Conservation (phyloP, 106 monocot genomes). For the Iris macrosiphon region DNA sequence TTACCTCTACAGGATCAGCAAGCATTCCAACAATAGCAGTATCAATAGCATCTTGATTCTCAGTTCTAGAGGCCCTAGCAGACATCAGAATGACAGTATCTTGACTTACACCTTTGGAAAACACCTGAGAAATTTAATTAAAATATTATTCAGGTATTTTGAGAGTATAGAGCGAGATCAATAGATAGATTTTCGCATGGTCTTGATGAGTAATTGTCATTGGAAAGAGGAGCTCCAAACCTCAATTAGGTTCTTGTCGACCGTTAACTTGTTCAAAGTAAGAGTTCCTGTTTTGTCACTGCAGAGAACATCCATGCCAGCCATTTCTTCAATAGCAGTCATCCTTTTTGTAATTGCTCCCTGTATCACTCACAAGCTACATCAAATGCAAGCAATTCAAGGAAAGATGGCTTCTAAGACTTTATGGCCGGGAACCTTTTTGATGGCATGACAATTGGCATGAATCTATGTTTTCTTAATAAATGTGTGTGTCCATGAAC, state of each 20-base stretch:
- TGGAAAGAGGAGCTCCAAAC: not conserved
- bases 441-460: too few species aligned
- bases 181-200: not conserved
- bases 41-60: constrained; percentile 42
- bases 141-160: not conserved
- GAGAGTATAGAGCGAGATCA: not conserved
- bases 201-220: not conserved
- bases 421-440: not conserved
- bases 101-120: constrained; percentile 11
- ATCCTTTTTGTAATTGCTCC: constrained; percentile 72
- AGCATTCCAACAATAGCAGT: constrained; percentile 34
- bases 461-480: too few species aligned
- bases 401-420: not conserved
- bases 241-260: constrained; percentile 50
- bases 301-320: constrained; percentile 67
- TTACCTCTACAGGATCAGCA: constrained; percentile 31
- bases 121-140: constrained; percentile 4
- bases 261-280: constrained; percentile 66
- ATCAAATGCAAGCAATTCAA: not conserved
- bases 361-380: constrained; percentile 22
- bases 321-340: constrained; percentile 77
- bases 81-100: constrained; percentile 24
- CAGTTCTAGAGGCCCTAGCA: constrained; percentile 32
- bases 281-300: constrained; percentile 55
- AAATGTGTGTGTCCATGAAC: too few species aligned